phyloP scores from a whole-genome alignment of 2,329 filamentous ascomycete species.

The Aspergillus terreus region DNA sequence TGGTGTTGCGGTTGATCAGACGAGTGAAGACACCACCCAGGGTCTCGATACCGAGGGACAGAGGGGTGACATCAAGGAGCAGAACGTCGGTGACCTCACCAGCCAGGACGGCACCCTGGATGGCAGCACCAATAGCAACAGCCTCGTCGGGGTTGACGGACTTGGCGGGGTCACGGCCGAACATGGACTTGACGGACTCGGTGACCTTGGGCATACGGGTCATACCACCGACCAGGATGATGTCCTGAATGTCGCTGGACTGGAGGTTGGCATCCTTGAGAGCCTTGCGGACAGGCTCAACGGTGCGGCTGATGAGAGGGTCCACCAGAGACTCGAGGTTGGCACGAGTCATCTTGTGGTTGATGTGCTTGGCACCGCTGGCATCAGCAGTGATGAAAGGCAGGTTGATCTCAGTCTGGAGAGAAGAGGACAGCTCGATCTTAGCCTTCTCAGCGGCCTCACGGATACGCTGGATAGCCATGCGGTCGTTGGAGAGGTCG shows the following conservation, averaged over 20 bases:
- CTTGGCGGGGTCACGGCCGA: conserved; percentile 94
- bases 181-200: conserved; percentile 94
- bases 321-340: conserved; percentile 93
- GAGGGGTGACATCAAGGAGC: conserved; percentile 89
- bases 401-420: conserved; percentile 96
- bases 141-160: conserved; percentile 98
- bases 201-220: conserved; percentile 98
- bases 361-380: conserved; percentile 97
- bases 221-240: conserved; percentile 98
- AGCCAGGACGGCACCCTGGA: conserved; percentile 93
- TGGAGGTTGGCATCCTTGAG: conserved; percentile 91
- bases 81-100: conserved; percentile 96
- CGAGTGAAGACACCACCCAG: conserved; percentile 97
- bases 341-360: conserved; percentile 85
- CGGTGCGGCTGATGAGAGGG: conserved; percentile 77
- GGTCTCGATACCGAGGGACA: conserved; percentile 97
- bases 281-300: conserved; percentile 93
- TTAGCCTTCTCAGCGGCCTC: conserved; percentile 99
- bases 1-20: conserved; percentile 98
- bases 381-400: conserved; percentile 97
- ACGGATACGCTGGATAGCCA: conserved; percentile 98
- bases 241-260: conserved; percentile 93
- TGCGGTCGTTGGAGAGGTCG: conserved; percentile 86
- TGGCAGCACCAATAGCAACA: conserved; percentile 93
- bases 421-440: conserved; percentile 93